Evolutionary conservation across 768 basidiomycete species (phyloP).

Genomic region (Myochromella boudieri): DNA sequence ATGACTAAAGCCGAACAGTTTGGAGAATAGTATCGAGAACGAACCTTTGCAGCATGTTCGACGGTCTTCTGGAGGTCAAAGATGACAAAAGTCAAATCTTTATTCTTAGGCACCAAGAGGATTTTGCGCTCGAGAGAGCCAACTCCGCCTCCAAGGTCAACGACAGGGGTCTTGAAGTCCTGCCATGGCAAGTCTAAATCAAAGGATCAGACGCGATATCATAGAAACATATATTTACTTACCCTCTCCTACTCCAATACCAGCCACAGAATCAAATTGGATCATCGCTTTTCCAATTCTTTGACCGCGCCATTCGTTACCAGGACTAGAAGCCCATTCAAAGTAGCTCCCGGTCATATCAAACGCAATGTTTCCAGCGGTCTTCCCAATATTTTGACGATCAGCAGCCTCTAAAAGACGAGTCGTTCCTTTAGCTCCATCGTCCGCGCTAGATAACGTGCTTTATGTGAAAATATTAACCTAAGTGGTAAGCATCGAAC

Average conservation of each 20-base stretch:
- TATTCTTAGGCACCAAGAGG: neutral
- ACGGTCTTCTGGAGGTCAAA: neutral
- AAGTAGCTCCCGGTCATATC: constrained; percentile 2
- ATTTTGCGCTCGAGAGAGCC: neutral
- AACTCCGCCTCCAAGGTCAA: constrained; percentile 1
- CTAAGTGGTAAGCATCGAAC: neutral
- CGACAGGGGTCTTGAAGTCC: neutral
- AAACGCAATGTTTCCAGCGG: neutral
- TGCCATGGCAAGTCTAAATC: neutral
- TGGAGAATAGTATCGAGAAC: neutral
- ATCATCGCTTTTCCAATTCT: constrained; percentile 1
- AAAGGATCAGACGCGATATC: neutral
- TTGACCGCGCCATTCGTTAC: constrained; percentile 2
- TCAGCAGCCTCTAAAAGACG: neutral
- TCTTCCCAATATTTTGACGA: neutral
- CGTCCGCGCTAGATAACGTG: neutral
- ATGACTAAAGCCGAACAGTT: too few species aligned
- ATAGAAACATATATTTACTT: neutral
- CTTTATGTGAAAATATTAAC: neutral
- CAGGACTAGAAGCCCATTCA: constrained; percentile 5
- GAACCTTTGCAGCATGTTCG: neutral
- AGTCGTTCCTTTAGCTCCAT: neutral
- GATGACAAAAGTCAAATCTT: neutral
- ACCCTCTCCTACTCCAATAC: neutral
- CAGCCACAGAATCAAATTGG: neutral